phyloP scores from a whole-genome alignment of 768 basidiomycete species.

The Rhodotorula paludigena region DNA sequence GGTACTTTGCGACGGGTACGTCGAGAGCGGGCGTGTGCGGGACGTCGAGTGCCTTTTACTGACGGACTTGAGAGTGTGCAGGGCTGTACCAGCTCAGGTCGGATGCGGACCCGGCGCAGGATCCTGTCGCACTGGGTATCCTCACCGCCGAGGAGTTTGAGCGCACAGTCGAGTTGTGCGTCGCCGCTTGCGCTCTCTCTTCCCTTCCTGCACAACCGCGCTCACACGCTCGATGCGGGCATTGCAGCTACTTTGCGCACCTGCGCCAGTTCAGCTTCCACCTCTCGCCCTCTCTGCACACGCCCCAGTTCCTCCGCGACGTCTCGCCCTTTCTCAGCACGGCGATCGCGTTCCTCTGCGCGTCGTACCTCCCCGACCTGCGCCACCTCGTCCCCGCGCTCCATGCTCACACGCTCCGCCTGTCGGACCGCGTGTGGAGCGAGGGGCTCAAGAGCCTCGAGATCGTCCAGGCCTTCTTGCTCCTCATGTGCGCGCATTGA shows the following conservation, averaged over 20 bases:
- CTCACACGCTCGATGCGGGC: too few species aligned
- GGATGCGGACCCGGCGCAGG: slow-evolving; percentile 17
- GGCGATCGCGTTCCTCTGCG: slow-evolving; percentile 11
- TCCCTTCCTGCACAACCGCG: too few species aligned
- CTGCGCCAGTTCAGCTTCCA: slow-evolving; percentile 21
- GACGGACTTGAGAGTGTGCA: not conserved
- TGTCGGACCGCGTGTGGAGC: slow-evolving; percentile 20
- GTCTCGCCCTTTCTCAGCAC: slow-evolving; percentile 33
- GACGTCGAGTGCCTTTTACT: too few species aligned
- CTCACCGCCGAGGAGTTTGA: slow-evolving; percentile 12
- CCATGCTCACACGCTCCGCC: slow-evolving; percentile 12
- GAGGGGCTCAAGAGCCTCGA: slow-evolving; percentile 31
- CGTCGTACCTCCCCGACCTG: slow-evolving; percentile 6
- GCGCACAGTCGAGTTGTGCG: slow-evolving; percentile 25
- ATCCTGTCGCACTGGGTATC: slow-evolving; percentile 29
- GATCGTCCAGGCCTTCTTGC: slow-evolving; percentile 32
- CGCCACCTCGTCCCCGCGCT: slow-evolving; percentile 11
- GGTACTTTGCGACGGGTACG: slow-evolving; percentile 31
- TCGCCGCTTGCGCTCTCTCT: not conserved
- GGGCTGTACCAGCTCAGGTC: slow-evolving; percentile 23
- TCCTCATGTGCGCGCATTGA: slow-evolving; percentile 29
- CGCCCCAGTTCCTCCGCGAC: slow-evolving; percentile 24
- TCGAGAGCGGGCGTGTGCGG: not conserved
- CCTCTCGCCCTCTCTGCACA: slow-evolving; percentile 26
- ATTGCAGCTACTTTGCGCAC: slow-evolving; percentile 22